phyloP scores from a whole-genome alignment of 2,329 filamentous ascomycete genomes.

The Nothophaeocryptopus gaeumannii region DNA sequence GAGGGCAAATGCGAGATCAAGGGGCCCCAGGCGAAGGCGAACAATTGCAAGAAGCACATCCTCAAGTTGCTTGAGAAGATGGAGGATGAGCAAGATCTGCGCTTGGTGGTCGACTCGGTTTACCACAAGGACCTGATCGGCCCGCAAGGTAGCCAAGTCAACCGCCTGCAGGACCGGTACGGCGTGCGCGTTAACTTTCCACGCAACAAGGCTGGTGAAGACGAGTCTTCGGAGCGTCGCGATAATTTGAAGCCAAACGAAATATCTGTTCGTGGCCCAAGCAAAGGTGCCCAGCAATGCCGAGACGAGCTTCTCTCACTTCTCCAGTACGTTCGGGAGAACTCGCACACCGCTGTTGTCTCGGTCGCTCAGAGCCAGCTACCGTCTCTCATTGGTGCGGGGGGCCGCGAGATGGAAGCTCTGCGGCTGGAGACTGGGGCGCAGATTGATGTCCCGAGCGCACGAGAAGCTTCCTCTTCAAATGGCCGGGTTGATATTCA shows the following conservation, averaged over 20 bases:
- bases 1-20: conserved; percentile 94
- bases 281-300: conserved; percentile 86
- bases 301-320: conserved; percentile 87
- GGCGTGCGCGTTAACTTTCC: conserved; percentile 96
- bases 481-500: conserved; percentile 76
- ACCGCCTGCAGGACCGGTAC: conserved; percentile 87
- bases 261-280: conserved; percentile 85
- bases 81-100: conserved; percentile 85
- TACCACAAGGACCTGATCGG: conserved; percentile 95
- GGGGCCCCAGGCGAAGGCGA: conserved; percentile 91
- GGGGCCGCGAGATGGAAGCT: conserved; percentile 86
- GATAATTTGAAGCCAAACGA: conserved; percentile 78
- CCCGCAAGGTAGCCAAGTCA: conserved; percentile 80
- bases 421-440: conserved; percentile 80
- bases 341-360: conserved; percentile 74
- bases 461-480: conserved; percentile 64
- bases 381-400: conserved; percentile 88
- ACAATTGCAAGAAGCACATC: conserved; percentile 80
- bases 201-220: conserved; percentile 56
- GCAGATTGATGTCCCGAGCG: conserved; percentile 85
- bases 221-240: conserved; percentile 66
- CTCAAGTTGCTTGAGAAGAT: conserved; percentile 73
- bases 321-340: conserved; percentile 85
- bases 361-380: conserved; percentile 88
- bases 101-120: conserved; percentile 86